Evolutionary conservation across 345 rosid genomes (phyloP).

Genomic region (Cardamine occulta): DNA sequence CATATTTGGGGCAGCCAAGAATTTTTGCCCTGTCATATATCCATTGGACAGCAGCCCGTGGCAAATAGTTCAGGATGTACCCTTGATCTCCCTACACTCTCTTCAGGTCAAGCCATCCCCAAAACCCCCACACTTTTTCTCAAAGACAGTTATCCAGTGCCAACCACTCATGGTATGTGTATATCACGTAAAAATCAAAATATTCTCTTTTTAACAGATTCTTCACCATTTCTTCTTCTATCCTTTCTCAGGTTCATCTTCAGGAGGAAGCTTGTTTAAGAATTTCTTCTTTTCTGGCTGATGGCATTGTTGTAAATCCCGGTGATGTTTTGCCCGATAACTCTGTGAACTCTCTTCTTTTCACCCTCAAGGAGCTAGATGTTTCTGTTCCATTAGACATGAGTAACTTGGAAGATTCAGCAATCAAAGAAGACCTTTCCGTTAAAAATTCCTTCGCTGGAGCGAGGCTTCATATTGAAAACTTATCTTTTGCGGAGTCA

Average conservation of each 20-base stretch:
- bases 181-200: background rate
- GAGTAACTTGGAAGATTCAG: conserved; percentile 49
- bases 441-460: conserved; percentile 66
- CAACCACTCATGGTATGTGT: conserved; percentile 87
- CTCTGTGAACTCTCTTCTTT: conserved; percentile 69
- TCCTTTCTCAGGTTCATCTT: conserved; percentile 73
- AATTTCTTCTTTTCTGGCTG: conserved; percentile 91
- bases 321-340: conserved; percentile 78
- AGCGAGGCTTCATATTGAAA: conserved; percentile 86
- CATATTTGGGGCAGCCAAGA: conserved; percentile 57
- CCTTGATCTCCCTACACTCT: conserved; percentile 78
- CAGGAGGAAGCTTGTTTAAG: conserved; percentile 98
- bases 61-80: conserved; percentile 65
- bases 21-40: conserved; percentile 88
- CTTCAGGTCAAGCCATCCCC: conserved; percentile 97
- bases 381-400: conserved; percentile 74
- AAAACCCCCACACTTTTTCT: conserved; percentile 75
- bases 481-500: conserved; percentile 81
- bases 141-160: conserved; percentile 81
- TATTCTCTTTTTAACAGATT: background rate
- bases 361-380: conserved; percentile 75
- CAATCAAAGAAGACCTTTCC: conserved; percentile 43
- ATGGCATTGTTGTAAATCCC: conserved; percentile 87
- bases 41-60: conserved; percentile 77
- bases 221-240: conserved; percentile 26